phyloP scores from a whole-genome alignment of 1,139 yeast species.

The Pichia sp. region DNA sequence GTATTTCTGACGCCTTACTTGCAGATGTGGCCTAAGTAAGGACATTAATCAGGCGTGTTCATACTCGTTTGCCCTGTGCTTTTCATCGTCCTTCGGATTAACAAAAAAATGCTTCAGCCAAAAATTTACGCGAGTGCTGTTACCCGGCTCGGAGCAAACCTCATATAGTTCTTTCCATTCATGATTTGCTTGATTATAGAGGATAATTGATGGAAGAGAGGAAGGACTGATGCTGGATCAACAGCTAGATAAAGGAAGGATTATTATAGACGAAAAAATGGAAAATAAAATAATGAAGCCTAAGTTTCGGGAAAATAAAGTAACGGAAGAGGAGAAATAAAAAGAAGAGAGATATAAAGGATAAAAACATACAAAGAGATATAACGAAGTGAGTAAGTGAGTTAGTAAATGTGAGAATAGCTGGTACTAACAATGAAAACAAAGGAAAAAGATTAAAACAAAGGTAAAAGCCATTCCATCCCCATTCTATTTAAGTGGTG shows the following conservation, averaged over 20 bases:
- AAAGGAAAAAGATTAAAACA: neutral
- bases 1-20: neutral
- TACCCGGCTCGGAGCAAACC: neutral
- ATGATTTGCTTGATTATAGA: neutral
- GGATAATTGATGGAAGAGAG: neutral
- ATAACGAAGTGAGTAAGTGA: neutral
- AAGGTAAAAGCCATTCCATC: conserved; percentile 1
- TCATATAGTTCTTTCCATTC: no score
- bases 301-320: neutral
- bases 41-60: no score
- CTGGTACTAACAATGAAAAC: neutral
- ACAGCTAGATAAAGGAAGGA: neutral
- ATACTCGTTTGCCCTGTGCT: neutral
- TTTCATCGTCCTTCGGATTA: neutral
- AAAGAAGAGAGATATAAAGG: neutral
- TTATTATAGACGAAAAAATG: neutral
- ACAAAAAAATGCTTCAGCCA: neutral
- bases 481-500: neutral
- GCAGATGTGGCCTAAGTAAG: neutral
- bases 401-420: neutral
- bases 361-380: neutral
- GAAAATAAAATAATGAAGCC: neutral
- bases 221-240: neutral
- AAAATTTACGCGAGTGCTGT: neutral
- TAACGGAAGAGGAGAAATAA: neutral